Evolutionary conservation across 1,139 yeast species (phyloP), one percentile per base, ranked within the genome.

Genomic region (Candida tropicalis): DNA sequence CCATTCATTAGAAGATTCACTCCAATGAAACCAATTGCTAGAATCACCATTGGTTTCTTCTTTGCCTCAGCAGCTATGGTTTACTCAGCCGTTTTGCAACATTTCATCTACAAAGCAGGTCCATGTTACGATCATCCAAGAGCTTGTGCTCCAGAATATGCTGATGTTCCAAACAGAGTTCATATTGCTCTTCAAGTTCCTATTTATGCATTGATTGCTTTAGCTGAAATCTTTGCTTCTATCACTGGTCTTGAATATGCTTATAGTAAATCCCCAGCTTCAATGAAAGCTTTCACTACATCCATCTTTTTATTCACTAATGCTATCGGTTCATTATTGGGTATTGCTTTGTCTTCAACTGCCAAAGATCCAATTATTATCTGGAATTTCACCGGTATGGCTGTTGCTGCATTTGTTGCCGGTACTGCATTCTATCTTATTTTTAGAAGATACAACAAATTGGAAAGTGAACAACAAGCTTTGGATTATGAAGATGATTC

Each of bases 61-160:
- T 71, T 86, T 45, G 89, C 84, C 40, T 65, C 90, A 4, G 56
- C 73, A 29, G 77, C 95, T 27, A 84, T 87, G 83, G 77, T 82
- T 24, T 81, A 84, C 59, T 93, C 96, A 42, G 91, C 95, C 11
- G 82, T 86, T 37, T 74, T 87, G 52, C 96, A 89, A 67, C 79
- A 82, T 59, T 71, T 70, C 58, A 82, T 89, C 51, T 88, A 88
- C 69, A 59, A 66, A 39, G 71, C 86, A 5, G 88, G 89, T 16
- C 91, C 93, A 45, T 87, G 96, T 75, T 87, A 82, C 53, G 78
- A 81, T 48, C 53, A 57, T 43, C 90, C 93, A 35, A 63, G 60
- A 53, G 39, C 39, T 8, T 65, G 72, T 61, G 59, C 51, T 18
- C 59, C 61, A 17, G 57, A 60, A 29, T 69, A 53, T 45, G 49